Base-by-base conservation (phyloP, 2,329 filamentous ascomycete genomes). In the Stylonectria norvegica region DNA sequence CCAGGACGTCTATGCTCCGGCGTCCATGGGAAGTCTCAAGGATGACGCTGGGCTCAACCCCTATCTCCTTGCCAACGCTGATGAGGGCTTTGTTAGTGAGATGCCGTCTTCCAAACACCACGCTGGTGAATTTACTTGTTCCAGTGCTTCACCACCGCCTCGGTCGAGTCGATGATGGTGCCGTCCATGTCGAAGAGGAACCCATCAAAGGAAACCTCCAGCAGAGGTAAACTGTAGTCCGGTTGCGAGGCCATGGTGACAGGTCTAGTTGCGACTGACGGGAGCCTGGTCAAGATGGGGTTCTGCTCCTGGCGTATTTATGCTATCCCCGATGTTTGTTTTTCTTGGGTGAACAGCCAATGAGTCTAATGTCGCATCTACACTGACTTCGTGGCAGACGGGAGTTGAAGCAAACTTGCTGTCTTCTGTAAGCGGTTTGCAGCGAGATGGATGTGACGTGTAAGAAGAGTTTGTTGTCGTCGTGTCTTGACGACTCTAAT, bases 21-120 rank as follows among this genome's bases (percentile, higher is more conserved):
- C 91, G 81, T 47, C 93, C 93, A 66, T 98, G 93, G 5, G 89
- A 95, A 8, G 89, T 95, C 56, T 88, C 78, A 18, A 97, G 76
- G 55, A 98, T 97, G 32, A 85, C 78, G 34, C 83, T 75, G n/a
- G 88, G 86, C 50, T 88, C 80, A 16, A 96, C 83, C 17, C 87
- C 87, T 56, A 97, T 84, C 61, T 95, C 87, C 8, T 78, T 75
- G 35, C 86, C 90, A 50, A 90, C 77, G n/a, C 85, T 88, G 56
- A 6, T 18, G 9, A 14, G 12, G n/a, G n/a, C n/a, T 19, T 12
- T 20, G 33, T 34, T 12, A 20, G 33, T 34, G 16, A 19, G 22
- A 17, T 40, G 43, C 23, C 36, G 28, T 34, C 34, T 31, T 25
- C 28, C 39, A 34, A 23, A 20, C 22, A 8, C 14, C 10, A 9